Conservation (phyloP, 768 basidiomycete genomes). For the Leccinum truebloodii region DNA sequence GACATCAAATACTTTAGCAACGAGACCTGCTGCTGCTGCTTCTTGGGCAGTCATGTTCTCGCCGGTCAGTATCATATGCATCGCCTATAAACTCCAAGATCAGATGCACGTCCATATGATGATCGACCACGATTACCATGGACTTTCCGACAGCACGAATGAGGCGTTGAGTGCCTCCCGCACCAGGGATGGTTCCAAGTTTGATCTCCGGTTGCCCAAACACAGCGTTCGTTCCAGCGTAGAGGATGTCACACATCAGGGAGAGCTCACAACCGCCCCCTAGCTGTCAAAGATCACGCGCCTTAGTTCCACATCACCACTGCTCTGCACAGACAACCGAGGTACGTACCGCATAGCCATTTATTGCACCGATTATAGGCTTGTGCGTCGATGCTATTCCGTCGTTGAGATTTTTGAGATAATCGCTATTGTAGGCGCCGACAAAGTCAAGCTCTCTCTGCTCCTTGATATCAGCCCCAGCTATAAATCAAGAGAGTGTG, state of each 20-base stretch:
- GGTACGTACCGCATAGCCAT: conserved; percentile 74
- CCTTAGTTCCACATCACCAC: neutral
- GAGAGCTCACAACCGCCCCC: conserved; percentile 97
- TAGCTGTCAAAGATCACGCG: conserved; percentile 54
- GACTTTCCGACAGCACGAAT: conserved; percentile 86
- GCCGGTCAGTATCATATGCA: conserved; percentile 58
- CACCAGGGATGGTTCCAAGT: conserved; percentile 91
- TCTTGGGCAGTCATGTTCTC: conserved; percentile 46
- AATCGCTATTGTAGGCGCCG: conserved; percentile 45
- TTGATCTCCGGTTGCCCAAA: conserved; percentile 98
- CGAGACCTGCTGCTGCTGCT: conserved; percentile 49
- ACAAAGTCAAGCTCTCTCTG: conserved; percentile 83
- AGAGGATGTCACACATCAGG: conserved; percentile 92
- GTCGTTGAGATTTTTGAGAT: conserved; percentile 46
- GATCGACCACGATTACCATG: conserved; percentile 17
- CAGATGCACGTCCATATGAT: neutral
- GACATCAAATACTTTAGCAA: conserved; percentile 42
- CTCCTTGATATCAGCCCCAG: conserved; percentile 98
- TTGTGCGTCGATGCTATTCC: conserved; percentile 62
- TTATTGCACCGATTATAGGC: conserved; percentile 92
- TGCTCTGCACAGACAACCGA: too few species aligned
- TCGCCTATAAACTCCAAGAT: conserved; percentile 36
- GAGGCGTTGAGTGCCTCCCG: conserved; percentile 91
- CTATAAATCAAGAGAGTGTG: conserved; percentile 27
- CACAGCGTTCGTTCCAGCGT: conserved; percentile 81